These are phyloP conservation scores for Xylariaceae sp. DNA, from an alignment of 2,329 filamentous ascomycete genomes.

Conservation along the genomic window DNA sequence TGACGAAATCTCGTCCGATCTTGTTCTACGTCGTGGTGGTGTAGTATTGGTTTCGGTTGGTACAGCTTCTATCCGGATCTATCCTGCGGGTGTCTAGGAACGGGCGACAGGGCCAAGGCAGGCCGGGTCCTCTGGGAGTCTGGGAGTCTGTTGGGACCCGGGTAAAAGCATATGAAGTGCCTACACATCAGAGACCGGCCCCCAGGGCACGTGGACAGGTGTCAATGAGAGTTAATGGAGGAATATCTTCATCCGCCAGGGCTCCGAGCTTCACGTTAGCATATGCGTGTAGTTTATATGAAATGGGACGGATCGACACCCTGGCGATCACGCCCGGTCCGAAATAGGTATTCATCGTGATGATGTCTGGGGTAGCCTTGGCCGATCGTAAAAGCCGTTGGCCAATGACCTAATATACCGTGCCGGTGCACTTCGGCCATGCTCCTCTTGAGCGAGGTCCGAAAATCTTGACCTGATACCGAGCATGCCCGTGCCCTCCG, in stretches of 20 bases:
- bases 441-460: constrained; percentile 30
- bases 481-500: constrained; percentile 15
- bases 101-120: constrained; percentile 4
- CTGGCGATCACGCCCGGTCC: constrained; percentile 15
- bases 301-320: constrained; percentile 19
- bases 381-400: constrained; percentile 41
- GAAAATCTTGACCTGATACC: constrained; percentile 22
- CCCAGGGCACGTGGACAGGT: constrained; percentile 1
- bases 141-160: constrained; percentile 6
- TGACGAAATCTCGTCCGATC: constrained; percentile 8
- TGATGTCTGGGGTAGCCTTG: constrained; percentile 37
- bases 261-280: constrained; percentile 6
- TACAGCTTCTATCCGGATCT: constrained; percentile 2
- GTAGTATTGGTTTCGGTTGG: constrained; percentile 6
- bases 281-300: constrained; percentile 8
- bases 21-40: neutral
- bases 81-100: constrained; percentile 2
- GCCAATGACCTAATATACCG: constrained; percentile 41
- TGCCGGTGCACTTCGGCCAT: constrained; percentile 37
- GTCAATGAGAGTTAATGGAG: constrained; percentile 2
- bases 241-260: constrained; percentile 14
- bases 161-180: constrained; percentile 15
- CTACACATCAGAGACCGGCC: neutral
- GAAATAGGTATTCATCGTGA: constrained; percentile 22
- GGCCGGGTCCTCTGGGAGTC: no score